Evolutionary conservation across 257 asterid species (phyloP).

Genomic region (Solanum raphanifolium): DNA sequence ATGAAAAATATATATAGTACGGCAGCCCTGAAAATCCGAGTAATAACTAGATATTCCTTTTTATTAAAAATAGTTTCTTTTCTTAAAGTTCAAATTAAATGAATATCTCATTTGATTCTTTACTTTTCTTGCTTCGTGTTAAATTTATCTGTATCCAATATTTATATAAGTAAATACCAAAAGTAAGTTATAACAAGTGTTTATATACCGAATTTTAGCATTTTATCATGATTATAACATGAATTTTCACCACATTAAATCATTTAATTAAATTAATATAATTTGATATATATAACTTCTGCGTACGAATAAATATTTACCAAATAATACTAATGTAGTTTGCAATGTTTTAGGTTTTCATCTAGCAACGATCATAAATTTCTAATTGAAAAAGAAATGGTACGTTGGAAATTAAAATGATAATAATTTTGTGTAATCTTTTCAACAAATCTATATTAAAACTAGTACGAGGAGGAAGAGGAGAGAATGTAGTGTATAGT

Average conservation of each 20-base stretch:
- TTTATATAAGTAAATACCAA: not conserved
- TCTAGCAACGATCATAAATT: not conserved
- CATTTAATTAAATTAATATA: not conserved
- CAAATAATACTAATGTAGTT: not conserved
- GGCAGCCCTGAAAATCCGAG: not conserved
- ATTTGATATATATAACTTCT: not conserved
- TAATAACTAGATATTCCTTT: not conserved
- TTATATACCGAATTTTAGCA: not conserved
- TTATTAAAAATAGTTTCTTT: not conserved
- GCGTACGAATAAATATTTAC: not conserved
- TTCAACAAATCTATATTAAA: not conserved
- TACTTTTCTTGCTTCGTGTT: not conserved
- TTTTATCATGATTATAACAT: not conserved
- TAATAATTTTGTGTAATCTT: not conserved
- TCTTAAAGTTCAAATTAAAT: not conserved
- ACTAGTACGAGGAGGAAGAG: not conserved
- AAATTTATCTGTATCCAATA: not conserved
- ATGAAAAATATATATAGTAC: not conserved
- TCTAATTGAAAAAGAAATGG: not conserved
- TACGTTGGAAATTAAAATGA: not conserved
- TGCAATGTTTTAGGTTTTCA: not conserved
- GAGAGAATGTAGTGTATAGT: not conserved
- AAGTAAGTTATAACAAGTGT: not conserved
- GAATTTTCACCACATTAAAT: not conserved
- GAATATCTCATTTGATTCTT: not conserved